phyloP scores from a whole-genome alignment of 1,284 basidiomycete species.

The Exobasidium rhododendri region DNA sequence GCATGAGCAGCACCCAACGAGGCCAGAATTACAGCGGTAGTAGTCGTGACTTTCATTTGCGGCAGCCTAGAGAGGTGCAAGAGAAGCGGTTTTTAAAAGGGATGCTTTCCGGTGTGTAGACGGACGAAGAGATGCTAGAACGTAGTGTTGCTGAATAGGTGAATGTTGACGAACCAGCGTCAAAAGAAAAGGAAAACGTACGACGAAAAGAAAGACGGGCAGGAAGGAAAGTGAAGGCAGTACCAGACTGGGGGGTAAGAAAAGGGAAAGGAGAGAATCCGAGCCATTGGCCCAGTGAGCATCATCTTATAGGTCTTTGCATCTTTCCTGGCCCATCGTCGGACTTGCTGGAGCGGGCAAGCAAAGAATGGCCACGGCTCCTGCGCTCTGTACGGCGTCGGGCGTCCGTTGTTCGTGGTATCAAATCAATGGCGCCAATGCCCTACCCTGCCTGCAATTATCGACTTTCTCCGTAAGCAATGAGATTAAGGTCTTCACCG shows the following conservation, averaged over 20 bases:
- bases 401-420: not conserved
- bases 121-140: no score
- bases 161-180: not conserved
- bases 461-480: no score
- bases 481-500: no score
- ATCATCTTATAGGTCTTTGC: not conserved
- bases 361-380: no score
- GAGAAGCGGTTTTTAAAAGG: no score
- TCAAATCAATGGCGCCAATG: not conserved
- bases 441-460: no score
- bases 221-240: not conserved
- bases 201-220: not conserved
- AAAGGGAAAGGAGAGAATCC: not conserved
- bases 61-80: no score
- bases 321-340: no score
- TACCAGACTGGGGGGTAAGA: slow-evolving; percentile 1
- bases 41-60: not conserved
- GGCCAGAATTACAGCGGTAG: not conserved
- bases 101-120: no score
- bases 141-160: not conserved
- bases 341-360: no score
- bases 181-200: not conserved
- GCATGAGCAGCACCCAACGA: not conserved
- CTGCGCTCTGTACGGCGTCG: not conserved
- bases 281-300: no score